Conservation (phyloP, 2,329 filamentous ascomycete species). For the Penicillium sp. region DNA sequence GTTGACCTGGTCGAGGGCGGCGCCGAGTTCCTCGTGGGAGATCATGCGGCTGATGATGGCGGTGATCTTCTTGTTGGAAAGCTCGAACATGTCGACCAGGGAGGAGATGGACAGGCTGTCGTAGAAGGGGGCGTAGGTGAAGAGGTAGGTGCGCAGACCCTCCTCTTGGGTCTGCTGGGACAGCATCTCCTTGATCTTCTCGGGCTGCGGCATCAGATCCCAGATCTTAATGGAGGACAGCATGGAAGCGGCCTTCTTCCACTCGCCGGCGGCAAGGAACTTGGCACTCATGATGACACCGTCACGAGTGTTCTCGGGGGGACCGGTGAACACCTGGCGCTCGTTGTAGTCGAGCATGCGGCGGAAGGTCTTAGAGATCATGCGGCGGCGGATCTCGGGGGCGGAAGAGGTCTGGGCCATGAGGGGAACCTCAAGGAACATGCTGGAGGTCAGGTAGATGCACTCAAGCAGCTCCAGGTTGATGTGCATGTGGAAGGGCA, state of each 20-base stretch:
- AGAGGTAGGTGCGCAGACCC: constrained; percentile 95
- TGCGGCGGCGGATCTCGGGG: constrained; percentile 92
- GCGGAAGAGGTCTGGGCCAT: constrained; percentile 95
- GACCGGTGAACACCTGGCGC: constrained; percentile 97
- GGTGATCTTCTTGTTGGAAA: constrained; percentile 85
- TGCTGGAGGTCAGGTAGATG: constrained; percentile 97
- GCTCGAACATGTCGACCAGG: constrained; percentile 91
- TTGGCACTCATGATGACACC: constrained; percentile 99
- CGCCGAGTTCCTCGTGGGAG: constrained; percentile 94
- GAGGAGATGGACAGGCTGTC: constrained; percentile 88
- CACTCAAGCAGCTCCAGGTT: constrained; percentile 98
- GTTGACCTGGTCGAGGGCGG: constrained; percentile 96
- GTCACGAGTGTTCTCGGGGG: constrained; percentile 97
- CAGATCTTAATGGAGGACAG: constrained; percentile 99
- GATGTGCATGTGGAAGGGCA: constrained; percentile 99
- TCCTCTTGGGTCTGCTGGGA: constrained; percentile 98
- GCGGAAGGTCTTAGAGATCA: constrained; percentile 99
- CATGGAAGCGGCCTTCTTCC: constrained; percentile 93
- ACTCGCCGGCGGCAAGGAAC: constrained; percentile 92
- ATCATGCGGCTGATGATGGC: constrained; percentile 99
- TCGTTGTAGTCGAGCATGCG: constrained; percentile 99
- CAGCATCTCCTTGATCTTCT: constrained; percentile 95
- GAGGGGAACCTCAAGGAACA: constrained; percentile 97
- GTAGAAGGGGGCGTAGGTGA: constrained; percentile 99
- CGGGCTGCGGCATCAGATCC: constrained; percentile 91